Evolutionary conservation across 2,329 filamentous ascomycete species (phyloP), one percentile per base, ranked within the genome.

Genomic region (Colletotrichum cordylinicola): DNA sequence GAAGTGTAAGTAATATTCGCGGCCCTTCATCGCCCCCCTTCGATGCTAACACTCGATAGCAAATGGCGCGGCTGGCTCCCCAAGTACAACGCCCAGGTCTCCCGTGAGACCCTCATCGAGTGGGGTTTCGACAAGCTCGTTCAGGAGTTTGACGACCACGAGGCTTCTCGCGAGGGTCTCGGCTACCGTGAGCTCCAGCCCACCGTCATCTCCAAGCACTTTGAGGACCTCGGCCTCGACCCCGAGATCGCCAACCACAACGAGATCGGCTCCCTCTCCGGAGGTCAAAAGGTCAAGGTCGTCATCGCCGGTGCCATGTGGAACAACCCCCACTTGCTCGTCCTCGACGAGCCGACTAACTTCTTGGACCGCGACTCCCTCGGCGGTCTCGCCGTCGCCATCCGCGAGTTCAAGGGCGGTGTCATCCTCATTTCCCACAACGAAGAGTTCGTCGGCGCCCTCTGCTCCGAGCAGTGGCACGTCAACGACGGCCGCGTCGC

Each of bases 351-450:
- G 87, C 97, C 97, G 74, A 98, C 97, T 84, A 99, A 99, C 89
- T 99, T 98, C 91, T 93, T 99, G 89, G 97, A 99, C 83, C 96
- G 97, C 81, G 97, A 99, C 87, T 98, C 96, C 18, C 93, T 99
- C 21, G 98, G 97, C 82, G 97, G 96, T 85, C 91, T 99, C 71
- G 96, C 97, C n/a, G 96, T 98, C 55, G 97, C 97, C 79, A 98
- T 99, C 82, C 95, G 96, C 80, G 97, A 98, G 83, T 99, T 98
- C 92, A 98, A 96, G 89, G 97, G 97, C 79, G 97, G 97, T 85
- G 97, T 99, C 3, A 96, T 99, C 78, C 98, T 99, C 93, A 99
- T 99, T 86, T 98, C 96, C 77, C 97, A 99, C 88, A 98, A 99
- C 91, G 96, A 98, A 83, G 97, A 99, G 85, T 99, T 99, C 82